Evolutionary conservation across 108 stramenopile genomes (phyloP).

Genomic region (Ochromonas danica): DNA sequence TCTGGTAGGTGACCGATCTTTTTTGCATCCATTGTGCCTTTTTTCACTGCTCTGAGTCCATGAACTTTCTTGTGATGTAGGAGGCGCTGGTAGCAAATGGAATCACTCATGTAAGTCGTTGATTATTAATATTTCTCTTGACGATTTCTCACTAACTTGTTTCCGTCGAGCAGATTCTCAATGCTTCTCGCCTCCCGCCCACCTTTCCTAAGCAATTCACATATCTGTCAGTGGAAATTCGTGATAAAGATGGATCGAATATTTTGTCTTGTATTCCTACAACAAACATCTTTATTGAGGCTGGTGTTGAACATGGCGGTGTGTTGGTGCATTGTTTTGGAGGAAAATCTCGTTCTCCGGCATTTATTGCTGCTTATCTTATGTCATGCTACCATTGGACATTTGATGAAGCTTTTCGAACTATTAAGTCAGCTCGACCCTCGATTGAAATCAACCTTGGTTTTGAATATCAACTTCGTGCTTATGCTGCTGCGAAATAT

Average conservation of each 20-base stretch:
- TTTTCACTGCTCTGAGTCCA: too few relatives aligned
- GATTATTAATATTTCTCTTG: constrained; percentile 3
- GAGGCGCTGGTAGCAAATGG: constrained; percentile 36
- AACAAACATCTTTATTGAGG: constrained; percentile 57
- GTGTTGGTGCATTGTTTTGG: constrained; percentile 58
- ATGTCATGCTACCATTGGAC: constrained; percentile 31
- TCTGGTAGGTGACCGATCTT: constrained; percentile 39
- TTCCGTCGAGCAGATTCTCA: constrained; percentile 37
- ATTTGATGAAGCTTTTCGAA: constrained; percentile 1
- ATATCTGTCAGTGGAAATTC: constrained; percentile 55
- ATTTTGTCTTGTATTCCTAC: constrained; percentile 49
- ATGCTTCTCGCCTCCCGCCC: constrained; percentile 49
- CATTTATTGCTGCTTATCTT: constrained; percentile 47
- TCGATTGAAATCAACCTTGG: constrained; percentile 49
- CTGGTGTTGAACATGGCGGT: constrained; percentile 52
- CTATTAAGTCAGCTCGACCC: constrained; percentile 42
- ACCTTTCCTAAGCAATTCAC: constrained; percentile 55
- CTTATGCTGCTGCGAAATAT: constrained; percentile 46
- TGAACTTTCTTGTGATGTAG: too few relatives aligned
- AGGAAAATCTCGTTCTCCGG: constrained; percentile 50
- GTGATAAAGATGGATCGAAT: constrained; percentile 52
- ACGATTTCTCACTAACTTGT: neutral
- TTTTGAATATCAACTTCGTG: constrained; percentile 55
- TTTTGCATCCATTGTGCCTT: neutral
- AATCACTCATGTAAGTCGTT: constrained; percentile 45